Evolutionary conservation across 495 filamentous ascomycete genomes (phyloP), one percentile per base, ranked within the genome.

Genomic region (Penicillium tannophilum): DNA sequence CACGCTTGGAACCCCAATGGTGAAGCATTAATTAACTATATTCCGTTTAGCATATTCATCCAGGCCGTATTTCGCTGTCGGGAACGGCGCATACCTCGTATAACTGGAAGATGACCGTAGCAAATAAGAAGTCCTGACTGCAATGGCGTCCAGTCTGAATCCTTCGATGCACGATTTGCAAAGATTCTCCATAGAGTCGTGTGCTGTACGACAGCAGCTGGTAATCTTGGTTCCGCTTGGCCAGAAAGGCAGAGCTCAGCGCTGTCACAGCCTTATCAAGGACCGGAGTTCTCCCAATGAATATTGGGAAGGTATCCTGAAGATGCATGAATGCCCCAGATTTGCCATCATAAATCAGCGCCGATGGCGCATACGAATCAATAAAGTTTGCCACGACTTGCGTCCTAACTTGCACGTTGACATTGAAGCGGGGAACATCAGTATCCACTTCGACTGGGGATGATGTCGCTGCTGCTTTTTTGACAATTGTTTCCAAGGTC

Each of bases 41-140:
- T 2, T 44, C 33, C 3, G 14, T 36, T 36, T 10, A 36, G 33
- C 4, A 36, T 36, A 4, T 14, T 12, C 2, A 17, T 6, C 16
- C 39, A 41, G 39, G 10, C 1, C 33, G 3, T 41, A 7, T 41
- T 2, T 41, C 0, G 39, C 39, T 17, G 16, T 16, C 16, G 6
- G 39, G 16, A 36, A 14, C 14, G 3, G 20, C 0, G 14, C 42
- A 51, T 63, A 67, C 66, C 58, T 69, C 64, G 49, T 70, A 70
- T 31, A 68, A 43, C 52, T 72, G 61, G 41, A 69, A 64, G 6
- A 66, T 47, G 11, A 71, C 59, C 2, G 62, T 72, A 24, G 64
- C 67, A 48, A 66, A 70, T 43, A 68, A 36, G 11, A 60, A 31
- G n/a, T 67, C 67, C 23, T 63, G 56, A 14, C 66, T 61, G 12